phyloP scores from a whole-genome alignment of 2,329 filamentous ascomycete genomes.

The Neopestalotiopsis sp. region DNA sequence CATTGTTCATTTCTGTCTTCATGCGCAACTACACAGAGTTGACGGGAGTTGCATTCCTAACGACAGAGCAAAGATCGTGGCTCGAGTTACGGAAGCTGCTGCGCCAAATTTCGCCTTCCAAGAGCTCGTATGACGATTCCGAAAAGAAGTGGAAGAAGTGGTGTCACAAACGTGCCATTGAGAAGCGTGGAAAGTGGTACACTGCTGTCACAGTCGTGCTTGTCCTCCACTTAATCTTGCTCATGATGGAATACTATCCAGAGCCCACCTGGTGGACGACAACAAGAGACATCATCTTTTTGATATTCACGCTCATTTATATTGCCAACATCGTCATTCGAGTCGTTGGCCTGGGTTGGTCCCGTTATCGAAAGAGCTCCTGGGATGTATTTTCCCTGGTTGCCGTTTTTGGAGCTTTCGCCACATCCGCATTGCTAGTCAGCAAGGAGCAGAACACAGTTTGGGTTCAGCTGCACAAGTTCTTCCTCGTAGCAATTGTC shows the following conservation, averaged over 20 bases:
- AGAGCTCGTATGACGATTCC: conserved; percentile 81
- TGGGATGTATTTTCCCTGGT: conserved; percentile 93
- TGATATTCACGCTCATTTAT: conserved; percentile 82
- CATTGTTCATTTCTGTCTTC: conserved; percentile 97
- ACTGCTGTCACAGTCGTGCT: conserved; percentile 79
- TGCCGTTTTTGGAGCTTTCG: conserved; percentile 78
- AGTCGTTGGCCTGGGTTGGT: conserved; percentile 88
- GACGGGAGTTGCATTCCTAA: conserved; percentile 94
- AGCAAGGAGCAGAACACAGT: conserved; percentile 62
- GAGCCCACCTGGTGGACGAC: conserved; percentile 75
- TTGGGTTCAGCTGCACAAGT: conserved; percentile 86
- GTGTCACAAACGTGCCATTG: conserved; percentile 93
- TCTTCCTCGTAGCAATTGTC: conserved; percentile 89
- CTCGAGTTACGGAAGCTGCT: conserved; percentile 91
- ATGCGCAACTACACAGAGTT: conserved; percentile 99
- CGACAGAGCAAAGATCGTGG: conserved; percentile 95
- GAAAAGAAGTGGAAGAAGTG: conserved; percentile 84
- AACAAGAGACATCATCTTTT: conserved; percentile 77
- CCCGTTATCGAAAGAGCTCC: conserved; percentile 86
- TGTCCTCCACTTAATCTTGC: conserved; percentile 80
- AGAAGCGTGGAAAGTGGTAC: conserved; percentile 94
- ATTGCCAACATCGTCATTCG: conserved; percentile 83
- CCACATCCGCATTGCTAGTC: conserved; percentile 80
- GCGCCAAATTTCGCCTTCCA: conserved; percentile 92
- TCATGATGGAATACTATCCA: conserved; percentile 85